These are phyloP conservation scores for Gymnopilus dilepis DNA, from an alignment of 768 basidiomycete genomes.

Conservation along the genomic window DNA sequence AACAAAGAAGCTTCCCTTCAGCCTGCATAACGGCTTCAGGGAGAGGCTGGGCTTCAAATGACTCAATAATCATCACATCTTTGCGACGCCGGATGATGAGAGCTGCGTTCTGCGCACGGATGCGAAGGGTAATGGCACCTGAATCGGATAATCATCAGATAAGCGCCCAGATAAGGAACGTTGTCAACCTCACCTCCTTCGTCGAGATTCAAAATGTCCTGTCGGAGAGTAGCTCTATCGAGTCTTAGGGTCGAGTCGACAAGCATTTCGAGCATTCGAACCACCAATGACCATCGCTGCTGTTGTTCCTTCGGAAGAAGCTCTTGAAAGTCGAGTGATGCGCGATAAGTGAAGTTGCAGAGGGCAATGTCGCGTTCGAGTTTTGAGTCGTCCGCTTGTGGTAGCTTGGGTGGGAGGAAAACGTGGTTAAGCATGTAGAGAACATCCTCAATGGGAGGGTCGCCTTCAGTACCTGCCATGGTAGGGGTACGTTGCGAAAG, in stretches of 20 bases:
- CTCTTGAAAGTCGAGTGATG: slow-evolving; percentile 24
- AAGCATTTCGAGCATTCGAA: slow-evolving; percentile 30
- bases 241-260: slow-evolving; percentile 15
- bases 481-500: slow-evolving; percentile 2
- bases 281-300: slow-evolving; percentile 35
- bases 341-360: slow-evolving; percentile 22
- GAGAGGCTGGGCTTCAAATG: slow-evolving; percentile 50
- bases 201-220: slow-evolving; percentile 11
- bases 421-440: slow-evolving; percentile 44
- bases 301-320: slow-evolving; percentile 14
- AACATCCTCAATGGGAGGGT: slow-evolving; percentile 7
- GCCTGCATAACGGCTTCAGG: slow-evolving; percentile 39
- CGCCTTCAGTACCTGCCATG: slow-evolving; percentile 13
- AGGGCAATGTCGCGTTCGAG: slow-evolving; percentile 32
- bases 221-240: neutral
- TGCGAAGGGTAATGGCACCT: slow-evolving; percentile 44
- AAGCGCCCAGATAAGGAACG: neutral
- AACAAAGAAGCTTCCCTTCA: slow-evolving; percentile 48
- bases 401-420: slow-evolving; percentile 47
- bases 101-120: slow-evolving; percentile 54
- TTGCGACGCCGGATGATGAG: slow-evolving; percentile 42
- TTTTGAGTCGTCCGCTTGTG: slow-evolving; percentile 38
- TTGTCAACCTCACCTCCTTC: slow-evolving; percentile 1
- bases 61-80: slow-evolving; percentile 42
- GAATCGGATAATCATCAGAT: slow-evolving; percentile 16